Conservation (phyloP, 2,329 filamentous ascomycete genomes). For the Beauveria brongniartii region DNA sequence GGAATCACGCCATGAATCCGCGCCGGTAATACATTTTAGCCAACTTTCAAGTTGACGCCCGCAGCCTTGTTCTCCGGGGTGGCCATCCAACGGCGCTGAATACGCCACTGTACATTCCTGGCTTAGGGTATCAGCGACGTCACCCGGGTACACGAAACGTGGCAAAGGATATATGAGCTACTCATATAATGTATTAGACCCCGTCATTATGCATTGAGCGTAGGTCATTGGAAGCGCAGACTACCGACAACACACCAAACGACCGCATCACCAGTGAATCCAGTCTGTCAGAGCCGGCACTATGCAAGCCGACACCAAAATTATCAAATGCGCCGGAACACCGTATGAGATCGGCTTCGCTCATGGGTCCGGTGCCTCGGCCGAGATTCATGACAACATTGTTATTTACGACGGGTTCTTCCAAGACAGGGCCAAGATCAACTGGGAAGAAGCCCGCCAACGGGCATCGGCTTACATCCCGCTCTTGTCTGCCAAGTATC, state of each 20-base stretch:
- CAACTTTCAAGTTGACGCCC: background rate
- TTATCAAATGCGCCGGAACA: background rate
- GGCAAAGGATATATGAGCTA: background rate
- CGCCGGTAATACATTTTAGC: background rate
- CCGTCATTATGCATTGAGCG: background rate
- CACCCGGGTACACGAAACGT: background rate
- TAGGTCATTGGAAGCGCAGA: background rate
- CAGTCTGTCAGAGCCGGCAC: background rate
- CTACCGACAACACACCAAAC: background rate
- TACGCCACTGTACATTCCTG: background rate
- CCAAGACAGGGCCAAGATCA: background rate
- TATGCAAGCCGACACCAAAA: background rate
- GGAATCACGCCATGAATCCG: background rate
- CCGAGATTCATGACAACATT: background rate
- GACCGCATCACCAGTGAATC: too few relatives aligned
- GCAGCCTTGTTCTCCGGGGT: background rate
- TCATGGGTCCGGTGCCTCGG: background rate
- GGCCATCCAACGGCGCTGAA: background rate
- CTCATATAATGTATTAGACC: background rate
- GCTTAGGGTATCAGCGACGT: background rate
- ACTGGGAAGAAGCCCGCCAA: background rate
- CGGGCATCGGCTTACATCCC: background rate
- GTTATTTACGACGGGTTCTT: background rate
- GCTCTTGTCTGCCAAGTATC: background rate
- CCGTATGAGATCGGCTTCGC: background rate